Evolutionary conservation across 331 rosid genomes (phyloP), one percentile per base, ranked within the genome.

Genomic region (Rhamnella rubrinervis): DNA sequence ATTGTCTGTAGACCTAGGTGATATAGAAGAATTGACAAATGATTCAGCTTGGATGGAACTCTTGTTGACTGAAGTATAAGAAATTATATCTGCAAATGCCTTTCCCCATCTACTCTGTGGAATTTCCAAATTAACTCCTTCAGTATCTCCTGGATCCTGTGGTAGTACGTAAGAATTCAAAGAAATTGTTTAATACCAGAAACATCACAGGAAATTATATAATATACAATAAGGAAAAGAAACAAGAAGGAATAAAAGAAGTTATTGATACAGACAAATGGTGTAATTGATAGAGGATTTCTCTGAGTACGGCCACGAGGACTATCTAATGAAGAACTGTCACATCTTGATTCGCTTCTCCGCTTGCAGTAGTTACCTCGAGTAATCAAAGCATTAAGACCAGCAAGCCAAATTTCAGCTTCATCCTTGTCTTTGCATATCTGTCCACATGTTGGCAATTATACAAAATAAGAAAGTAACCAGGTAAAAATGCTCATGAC

Each of bases 391-490:
- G 95, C 96, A 81, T 89, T 93, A 31, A 93, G 96, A 78, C 95
- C 97, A 41, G 78, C 92, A 89, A 91, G 84, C 98, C 98, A 93
- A 58, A 86, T 87, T 82, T 93, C 97, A 73, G 96, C 98, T 82
- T 93, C 98, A 12, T 89, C 97, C 85, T 93, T 93, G 86, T 93
- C 97, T 82, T 93, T 93, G 78, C 98, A 93, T 73, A 93, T 91
- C 98, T 93, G 87, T 67, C 77, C 85, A 81, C 35, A 75, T 38
- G 76, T 69, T 60, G 74, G 65, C 19, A 67, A 59, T 41, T 66
- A 9, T 50, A 59, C 84, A 80, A 65, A 60, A 39, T 61, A 67
- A 15, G 57, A 68, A 46, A 47, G 39, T 76, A 49, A 70, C n/a
- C 59, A 72, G 2, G 37, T 59, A 61, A 2, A 67, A 68, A n/a